Evolutionary conservation across 208 protist species (phyloP), one percentile per base, ranked within the genome.

Genomic region (Leishmania arabica): DNA sequence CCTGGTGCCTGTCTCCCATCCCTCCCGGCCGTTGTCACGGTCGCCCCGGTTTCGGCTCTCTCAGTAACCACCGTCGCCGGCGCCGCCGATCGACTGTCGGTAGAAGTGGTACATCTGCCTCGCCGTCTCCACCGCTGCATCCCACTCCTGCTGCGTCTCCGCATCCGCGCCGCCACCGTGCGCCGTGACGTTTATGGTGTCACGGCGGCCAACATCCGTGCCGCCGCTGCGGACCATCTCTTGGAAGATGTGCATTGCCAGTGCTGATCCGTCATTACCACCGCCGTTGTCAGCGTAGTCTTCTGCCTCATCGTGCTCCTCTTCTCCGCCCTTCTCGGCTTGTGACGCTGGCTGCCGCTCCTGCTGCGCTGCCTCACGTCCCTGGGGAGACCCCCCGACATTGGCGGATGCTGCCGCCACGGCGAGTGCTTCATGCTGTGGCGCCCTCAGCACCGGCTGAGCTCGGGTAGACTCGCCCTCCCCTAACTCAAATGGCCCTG

Each of bases 51-150:
- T 51, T 34, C 7, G 15, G 0, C 13, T 3, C 19, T 58, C 2
- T 70, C 42, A 78, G 5, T 31, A 78, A 11, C 19, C 24, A n/a
- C 65, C 56, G 8, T 72, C 70, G 24, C 53, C 82, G 2, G 19
- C 9, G 1, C 5, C 54, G 4, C 72, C 54, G 4, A 83, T 21
- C 1, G 82, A 81, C 42, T 83, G 78, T 13, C 83, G 80, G 53
- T 93, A 95, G 66, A 90, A 92, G 53, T 51, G 49, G 66, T 89
- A 94, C 92, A 95, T 95, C 72, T 84, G 49, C 42, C 72, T 78
- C 1, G 92, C 92, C 81, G 86, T 75, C 45, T 68, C 54, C 79
- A 90, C 84, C 34, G 88, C 87, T 19, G 75, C 81, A 21, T 89
- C 80, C 90, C 90, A 94, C 72, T 92, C 84, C 31, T 64, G 69